A percentile compares a stretch with the other conserved stretches of the same genome.
phyloP scores from a whole-genome alignment of 352 stramenopile genomes.

The Phytophthora cryptogea region DNA sequence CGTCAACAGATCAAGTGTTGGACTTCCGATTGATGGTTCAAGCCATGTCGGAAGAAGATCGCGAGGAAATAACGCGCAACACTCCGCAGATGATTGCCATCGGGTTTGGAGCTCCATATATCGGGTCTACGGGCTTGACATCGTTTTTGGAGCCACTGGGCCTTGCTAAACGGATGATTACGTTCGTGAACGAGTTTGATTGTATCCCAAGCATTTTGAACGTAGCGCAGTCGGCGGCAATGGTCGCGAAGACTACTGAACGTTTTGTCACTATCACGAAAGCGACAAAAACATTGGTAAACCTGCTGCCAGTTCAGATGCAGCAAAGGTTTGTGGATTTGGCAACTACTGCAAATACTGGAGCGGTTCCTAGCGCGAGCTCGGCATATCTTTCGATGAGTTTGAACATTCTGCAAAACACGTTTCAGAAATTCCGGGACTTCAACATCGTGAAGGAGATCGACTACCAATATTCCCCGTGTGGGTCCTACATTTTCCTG shows the following conservation, averaged over 20 bases:
- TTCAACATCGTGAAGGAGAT: constrained; percentile 78
- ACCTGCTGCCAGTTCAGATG: constrained; percentile 74
- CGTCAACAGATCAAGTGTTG: constrained; percentile 17
- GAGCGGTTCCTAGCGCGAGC: constrained; percentile 39
- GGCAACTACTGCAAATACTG: constrained; percentile 31
- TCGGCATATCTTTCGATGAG: constrained; percentile 85
- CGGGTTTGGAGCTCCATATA: constrained; percentile 80
- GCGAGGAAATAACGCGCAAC: constrained; percentile 25
- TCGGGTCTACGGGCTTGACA: constrained; percentile 51
- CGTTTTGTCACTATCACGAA: constrained; percentile 82
- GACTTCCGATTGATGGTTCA: constrained; percentile 33
- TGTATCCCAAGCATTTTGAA: constrained; percentile 88
- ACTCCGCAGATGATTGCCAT: constrained; percentile 65
- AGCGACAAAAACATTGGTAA: constrained; percentile 74
- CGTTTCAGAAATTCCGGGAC: constrained; percentile 81
- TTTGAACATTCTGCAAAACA: constrained; percentile 77
- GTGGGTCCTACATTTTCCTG: constrained; percentile 80
- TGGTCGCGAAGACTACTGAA: constrained; percentile 81
- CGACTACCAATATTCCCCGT: constrained; percentile 77
- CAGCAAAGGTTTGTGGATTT: constrained; percentile 65
- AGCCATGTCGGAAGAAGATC: constrained; percentile 25
- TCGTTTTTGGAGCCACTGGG: constrained; percentile 57
- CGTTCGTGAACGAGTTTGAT: constrained; percentile 87
- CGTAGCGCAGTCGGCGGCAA: constrained; percentile 72
- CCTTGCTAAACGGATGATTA: constrained; percentile 60